Evolutionary conservation across 179 eudicot genomes (phyloP).

Genomic region (Spinacia oleracea): DNA sequence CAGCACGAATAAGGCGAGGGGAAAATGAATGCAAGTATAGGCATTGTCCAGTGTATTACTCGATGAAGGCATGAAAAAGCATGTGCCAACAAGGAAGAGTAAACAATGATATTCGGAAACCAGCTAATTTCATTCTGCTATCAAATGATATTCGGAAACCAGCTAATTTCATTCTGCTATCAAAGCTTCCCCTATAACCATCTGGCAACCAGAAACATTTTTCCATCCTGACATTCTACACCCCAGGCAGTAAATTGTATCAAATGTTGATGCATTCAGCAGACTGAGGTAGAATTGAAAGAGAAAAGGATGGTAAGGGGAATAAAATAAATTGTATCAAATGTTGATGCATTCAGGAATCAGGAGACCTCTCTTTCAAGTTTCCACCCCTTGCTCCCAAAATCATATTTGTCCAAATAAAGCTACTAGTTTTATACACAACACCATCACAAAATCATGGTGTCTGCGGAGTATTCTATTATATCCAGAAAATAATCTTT

Average conservation of each 20-base stretch:
- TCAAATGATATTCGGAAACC: background rate
- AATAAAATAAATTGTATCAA: no score
- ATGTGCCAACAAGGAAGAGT: background rate
- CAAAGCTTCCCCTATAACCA: no score
- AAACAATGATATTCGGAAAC: background rate
- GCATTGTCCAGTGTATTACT: background rate
- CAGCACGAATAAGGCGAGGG: background rate
- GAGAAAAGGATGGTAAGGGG: background rate
- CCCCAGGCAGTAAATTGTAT: background rate
- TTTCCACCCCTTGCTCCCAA: background rate
- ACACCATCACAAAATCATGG: background rate
- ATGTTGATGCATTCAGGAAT: no score
- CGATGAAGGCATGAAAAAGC: conserved; percentile 7
- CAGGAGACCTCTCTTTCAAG: background rate
- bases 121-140: background rate
- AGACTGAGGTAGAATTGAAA: background rate
- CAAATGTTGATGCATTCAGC: background rate
- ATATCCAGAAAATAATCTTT: background rate
- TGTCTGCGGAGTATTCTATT: background rate
- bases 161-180: background rate
- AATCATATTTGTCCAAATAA: background rate
- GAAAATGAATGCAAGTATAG: background rate
- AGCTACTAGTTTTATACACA: background rate
- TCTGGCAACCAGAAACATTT: background rate
- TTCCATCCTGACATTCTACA: background rate